phyloP scores from a whole-genome alignment of 2,329 filamentous ascomycete genomes.

The Beauveria medogensis region DNA sequence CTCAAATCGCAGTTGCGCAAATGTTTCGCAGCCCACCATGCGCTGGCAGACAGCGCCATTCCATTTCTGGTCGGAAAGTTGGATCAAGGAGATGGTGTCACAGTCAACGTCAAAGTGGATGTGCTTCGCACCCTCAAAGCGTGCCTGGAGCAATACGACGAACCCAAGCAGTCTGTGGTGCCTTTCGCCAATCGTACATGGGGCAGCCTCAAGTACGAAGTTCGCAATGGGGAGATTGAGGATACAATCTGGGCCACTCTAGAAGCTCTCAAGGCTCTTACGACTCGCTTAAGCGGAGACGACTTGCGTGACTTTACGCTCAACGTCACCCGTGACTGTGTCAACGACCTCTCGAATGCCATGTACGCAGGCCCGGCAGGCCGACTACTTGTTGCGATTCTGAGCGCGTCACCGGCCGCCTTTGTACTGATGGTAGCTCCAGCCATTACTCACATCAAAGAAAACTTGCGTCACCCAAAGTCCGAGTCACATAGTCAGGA shows the following conservation, averaged over 20 bases:
- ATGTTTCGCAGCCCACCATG: conserved; percentile 45
- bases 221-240: conserved; percentile 51
- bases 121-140: conserved; percentile 48
- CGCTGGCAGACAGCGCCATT: conserved; percentile 37
- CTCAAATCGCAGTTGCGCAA: conserved; percentile 44
- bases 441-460: conserved; percentile 40
- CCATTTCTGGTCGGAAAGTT: conserved; percentile 49
- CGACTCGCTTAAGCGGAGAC: conserved; percentile 35
- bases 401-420: conserved; percentile 38
- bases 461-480: conserved; percentile 42
- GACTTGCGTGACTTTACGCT: conserved; percentile 38
- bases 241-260: conserved; percentile 50
- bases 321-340: conserved; percentile 43
- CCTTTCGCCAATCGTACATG: conserved; percentile 46
- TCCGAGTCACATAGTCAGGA: conserved; percentile 43
- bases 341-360: conserved; percentile 44
- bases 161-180: conserved; percentile 37
- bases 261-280: conserved; percentile 43
- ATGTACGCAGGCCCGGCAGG: conserved; percentile 46
- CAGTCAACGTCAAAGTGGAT: conserved; percentile 51
- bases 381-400: conserved; percentile 41
- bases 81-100: conserved; percentile 51
- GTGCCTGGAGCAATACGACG: conserved; percentile 41
- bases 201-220: conserved; percentile 55
- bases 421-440: conserved; percentile 41